Base-by-base conservation (phyloP, 2,329 filamentous ascomycete species). In the Diaporthe ilicicola region DNA sequence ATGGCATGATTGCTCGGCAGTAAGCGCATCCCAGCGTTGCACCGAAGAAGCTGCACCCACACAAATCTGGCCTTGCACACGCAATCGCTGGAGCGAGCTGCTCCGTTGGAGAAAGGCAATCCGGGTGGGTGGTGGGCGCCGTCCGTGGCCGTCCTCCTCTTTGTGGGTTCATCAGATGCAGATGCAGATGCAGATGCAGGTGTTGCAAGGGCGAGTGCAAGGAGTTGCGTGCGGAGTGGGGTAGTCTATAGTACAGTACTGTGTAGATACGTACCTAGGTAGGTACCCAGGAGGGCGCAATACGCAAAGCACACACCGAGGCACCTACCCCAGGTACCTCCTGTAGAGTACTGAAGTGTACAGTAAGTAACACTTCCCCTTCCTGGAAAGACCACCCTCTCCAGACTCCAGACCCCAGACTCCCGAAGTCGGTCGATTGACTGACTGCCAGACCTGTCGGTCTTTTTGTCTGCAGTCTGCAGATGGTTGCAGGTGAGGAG, bases 1-100 rank as follows among this genome's bases (percentile, higher is more conserved):
- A 37, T 64, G 59, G 59, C 59, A 50, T 64, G 59, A 64, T 64
- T 64, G 56, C 44, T 48, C 19, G 42, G 42, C 19, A 62, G 19
- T 39, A 48, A 48, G 48, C 42, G 42, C 56, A 48, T 48, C 56
- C 56, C 56, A 46, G 42, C 56, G 56, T 62, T 48, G 42, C 56
- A 62, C 39, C 39, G 15, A 34, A 5, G 15, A 6, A 39, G 22
- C 7, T 34, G 56, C 56, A 62, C 42, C 56, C 56, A 62, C 56
- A 4, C 56, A 48, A 48, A 32, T 48, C 42, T 62, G 56, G 42
- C 22, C 37, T 13, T 50, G 59, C 44, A 64, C 59, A 37, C 59
- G 59, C 59, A 64, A 50, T 62, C 59, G 29, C 59, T 37, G 39
- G 42, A 62, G 39, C 42, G 29, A 64, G 59, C 44, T 50, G 44